These are phyloP conservation scores for Exophiala spinifera DNA, from an alignment of 2,329 filamentous ascomycete species.

Conservation along the genomic window DNA sequence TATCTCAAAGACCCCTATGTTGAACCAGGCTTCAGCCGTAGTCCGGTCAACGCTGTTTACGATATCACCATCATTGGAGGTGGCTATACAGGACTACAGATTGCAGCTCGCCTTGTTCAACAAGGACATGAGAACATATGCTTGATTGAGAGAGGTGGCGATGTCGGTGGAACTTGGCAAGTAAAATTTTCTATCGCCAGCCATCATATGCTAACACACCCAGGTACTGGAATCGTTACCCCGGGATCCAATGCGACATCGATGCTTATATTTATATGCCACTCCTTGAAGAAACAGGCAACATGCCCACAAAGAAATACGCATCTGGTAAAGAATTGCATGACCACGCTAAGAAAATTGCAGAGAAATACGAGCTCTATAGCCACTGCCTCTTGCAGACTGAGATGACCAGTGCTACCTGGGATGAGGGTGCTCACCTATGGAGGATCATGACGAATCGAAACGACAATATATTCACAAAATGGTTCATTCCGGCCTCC, in stretches of 20 bases:
- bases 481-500: constrained; percentile 41
- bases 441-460: constrained; percentile 36
- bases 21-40: constrained; percentile 1
- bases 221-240: constrained; percentile 32
- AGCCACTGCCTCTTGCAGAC: constrained; percentile 16
- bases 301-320: constrained; percentile 19
- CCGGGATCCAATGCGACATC: constrained; percentile 50
- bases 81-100: constrained; percentile 18
- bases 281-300: constrained; percentile 17
- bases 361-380: constrained; percentile 6
- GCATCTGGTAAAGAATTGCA: constrained; percentile 7
- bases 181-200: not conserved
- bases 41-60: constrained; percentile 10
- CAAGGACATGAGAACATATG: constrained; percentile 9
- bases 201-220: not conserved
- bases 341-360: constrained; percentile 7
- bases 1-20: constrained; percentile 18
- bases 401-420: constrained; percentile 1
- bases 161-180: constrained; percentile 30
- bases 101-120: constrained; percentile 14
- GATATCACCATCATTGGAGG: constrained; percentile 27
- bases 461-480: constrained; percentile 32
- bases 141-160: constrained; percentile 35
- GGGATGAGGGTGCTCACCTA: constrained; percentile 24
- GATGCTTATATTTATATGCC: constrained; percentile 45